Conservation (phyloP, 106 monocot species). For the Acorus gramineus region DNA sequence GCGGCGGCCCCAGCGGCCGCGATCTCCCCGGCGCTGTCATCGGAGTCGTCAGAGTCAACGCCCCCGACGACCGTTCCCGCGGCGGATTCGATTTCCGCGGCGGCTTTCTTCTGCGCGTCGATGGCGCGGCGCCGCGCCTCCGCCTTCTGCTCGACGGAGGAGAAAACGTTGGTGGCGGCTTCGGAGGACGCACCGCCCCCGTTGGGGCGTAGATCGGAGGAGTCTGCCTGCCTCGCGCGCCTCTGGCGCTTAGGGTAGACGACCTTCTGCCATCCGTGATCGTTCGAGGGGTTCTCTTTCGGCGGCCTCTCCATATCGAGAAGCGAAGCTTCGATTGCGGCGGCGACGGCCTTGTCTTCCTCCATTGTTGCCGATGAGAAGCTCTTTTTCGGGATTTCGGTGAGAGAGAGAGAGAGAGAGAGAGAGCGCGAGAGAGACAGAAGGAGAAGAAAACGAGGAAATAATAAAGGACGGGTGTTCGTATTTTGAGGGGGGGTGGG, state of each 20-base stretch:
- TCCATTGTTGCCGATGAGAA: too few species aligned
- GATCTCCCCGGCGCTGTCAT: slow-evolving; percentile 6
- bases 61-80: too few species aligned
- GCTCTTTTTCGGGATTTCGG: too few species aligned
- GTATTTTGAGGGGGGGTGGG: too few species aligned
- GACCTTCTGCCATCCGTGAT: slow-evolving; percentile 94
- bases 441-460: too few species aligned
- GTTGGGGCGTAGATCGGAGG: slow-evolving; percentile 2
- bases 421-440: too few species aligned
- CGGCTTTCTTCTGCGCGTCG: slow-evolving; percentile 26
- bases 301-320: too few species aligned
- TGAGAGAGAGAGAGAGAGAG: too few species aligned
- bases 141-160: slow-evolving; percentile 67
- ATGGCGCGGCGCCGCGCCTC: slow-evolving; percentile 56
- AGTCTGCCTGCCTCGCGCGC: not conserved
- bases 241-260: slow-evolving; percentile 70
- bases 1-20: not conserved
- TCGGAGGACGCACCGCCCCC: not conserved
- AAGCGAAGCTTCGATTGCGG: too few species aligned
- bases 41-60: too few species aligned
- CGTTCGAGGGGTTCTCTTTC: slow-evolving; percentile 8
- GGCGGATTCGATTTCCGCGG: not conserved
- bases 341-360: too few species aligned
- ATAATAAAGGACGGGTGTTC: too few species aligned
- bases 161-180: slow-evolving; percentile 43